Evolutionary conservation across 2,329 filamentous ascomycete genomes (phyloP), one percentile per base, ranked within the genome.

Genomic region (Aspergillus amoenus): DNA sequence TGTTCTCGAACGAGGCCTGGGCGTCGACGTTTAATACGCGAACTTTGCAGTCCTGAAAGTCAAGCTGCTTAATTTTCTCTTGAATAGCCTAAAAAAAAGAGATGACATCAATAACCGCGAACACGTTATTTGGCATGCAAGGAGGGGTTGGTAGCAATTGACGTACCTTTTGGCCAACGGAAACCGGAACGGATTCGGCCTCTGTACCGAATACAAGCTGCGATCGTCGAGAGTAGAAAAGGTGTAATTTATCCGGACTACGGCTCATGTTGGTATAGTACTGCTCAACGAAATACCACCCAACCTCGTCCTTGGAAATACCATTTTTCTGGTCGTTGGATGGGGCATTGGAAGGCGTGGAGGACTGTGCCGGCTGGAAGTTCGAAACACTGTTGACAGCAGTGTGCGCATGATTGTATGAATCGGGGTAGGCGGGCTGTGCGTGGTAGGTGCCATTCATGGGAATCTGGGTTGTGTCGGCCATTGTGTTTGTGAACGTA

Each of bases 261-360:
- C 93, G 93, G 86, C 93, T 97, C 72, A 99, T 81, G 61, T 92
- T 99, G 67, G 91, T 97, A 80, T 99, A 99, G 83, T 97, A 99
- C 78, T 96, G 92, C 84, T 97, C 93, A 58, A 99, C 94, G 68
- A 99, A 99, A 81, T 93, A 97, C 94, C 94, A 99, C 77, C 92
- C 94, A 66, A 99, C 92, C 80, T 97, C 91, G 75, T 96, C 92
- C 81, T 96, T 97, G 68, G 80, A 81, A 61, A 85, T 83, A 59
- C 73, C 73, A 63, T 69, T 72, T 65, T 77, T 77, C 62, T 71
- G 64, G 50, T 77, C 73, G 55, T 64, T 69, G 52, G 66, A 64
- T 32, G 73, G 69, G 50, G 69, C 70, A 61, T 75, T 75, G 40
- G 72, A 70, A 24, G 74, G 70, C 34, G 74, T 75, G 34, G 74